Evolutionary conservation across 2,329 filamentous ascomycete genomes (phyloP).

Genomic region (Salinomyces thailandicus): DNA sequence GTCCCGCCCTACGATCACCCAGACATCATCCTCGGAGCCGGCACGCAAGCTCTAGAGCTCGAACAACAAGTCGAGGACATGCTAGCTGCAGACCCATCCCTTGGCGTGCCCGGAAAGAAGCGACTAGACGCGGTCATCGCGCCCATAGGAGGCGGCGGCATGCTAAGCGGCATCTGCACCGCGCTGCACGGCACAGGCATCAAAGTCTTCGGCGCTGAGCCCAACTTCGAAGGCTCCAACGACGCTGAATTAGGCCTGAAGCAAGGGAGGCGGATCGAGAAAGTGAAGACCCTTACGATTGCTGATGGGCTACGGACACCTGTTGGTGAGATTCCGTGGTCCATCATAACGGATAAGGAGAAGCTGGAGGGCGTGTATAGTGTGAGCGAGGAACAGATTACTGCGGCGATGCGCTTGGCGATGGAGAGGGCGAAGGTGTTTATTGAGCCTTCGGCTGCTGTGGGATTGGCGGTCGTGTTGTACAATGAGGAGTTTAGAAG

Average conservation of each 20-base stretch:
- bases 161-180: conserved; percentile 74
- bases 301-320: conserved; percentile 84
- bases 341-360: conserved; percentile 58
- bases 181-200: conserved; percentile 62
- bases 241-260: conserved; percentile 65
- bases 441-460: conserved; percentile 77
- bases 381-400: conserved; percentile 75
- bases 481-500: conserved; percentile 75
- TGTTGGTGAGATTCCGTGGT: conserved; percentile 66
- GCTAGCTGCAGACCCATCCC: conserved; percentile 30
- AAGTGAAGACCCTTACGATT: conserved; percentile 67
- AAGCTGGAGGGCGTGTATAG: conserved; percentile 62
- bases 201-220: conserved; percentile 78
- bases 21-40: conserved; percentile 84
- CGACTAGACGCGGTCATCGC: conserved; percentile 52
- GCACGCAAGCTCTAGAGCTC: conserved; percentile 77
- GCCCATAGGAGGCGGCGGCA: conserved; percentile 78
- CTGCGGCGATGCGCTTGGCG: conserved; percentile 62
- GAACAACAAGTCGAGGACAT: conserved; percentile 58
- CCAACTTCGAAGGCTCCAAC: conserved; percentile 70
- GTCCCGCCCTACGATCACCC: conserved; percentile 89
- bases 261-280: conserved; percentile 51
- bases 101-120: conserved; percentile 16
- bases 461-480: conserved; percentile 71
- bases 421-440: conserved; percentile 84